A percentile compares a stretch with the other conserved stretches of the same genome.
phyloP scores from a whole-genome alignment of 768 basidiomycete species.

The Amanita polypyramis region DNA sequence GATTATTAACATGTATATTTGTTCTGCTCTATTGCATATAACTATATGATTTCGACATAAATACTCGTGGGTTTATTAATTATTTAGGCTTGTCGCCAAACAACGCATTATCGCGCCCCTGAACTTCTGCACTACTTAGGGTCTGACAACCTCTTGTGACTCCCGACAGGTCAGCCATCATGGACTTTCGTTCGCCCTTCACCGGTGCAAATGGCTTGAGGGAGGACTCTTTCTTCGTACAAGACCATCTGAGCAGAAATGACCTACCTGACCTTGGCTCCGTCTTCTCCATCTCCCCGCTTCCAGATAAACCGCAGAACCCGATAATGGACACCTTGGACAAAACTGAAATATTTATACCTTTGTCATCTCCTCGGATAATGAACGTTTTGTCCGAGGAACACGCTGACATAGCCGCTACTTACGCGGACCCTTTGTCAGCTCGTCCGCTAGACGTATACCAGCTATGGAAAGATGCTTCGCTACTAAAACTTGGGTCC shows the following conservation, averaged over 20 bases:
- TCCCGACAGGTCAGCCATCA: not conserved
- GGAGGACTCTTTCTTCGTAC: not conserved
- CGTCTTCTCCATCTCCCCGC: constrained; percentile 50
- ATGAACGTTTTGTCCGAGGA: constrained; percentile 17
- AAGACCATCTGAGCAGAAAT: constrained; percentile 6
- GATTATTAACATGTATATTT: too few species aligned
- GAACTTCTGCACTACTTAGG: not conserved
- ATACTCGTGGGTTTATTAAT: too few species aligned
- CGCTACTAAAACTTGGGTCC: not conserved
- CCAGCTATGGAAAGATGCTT: constrained; percentile 13
- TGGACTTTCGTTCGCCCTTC: constrained; percentile 4
- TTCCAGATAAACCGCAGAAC: constrained; percentile 68
- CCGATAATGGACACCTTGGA: constrained; percentile 58
- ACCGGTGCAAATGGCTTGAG: not conserved
- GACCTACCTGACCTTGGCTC: constrained; percentile 31
- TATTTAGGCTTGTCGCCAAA: not conserved
- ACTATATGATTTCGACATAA: too few species aligned
- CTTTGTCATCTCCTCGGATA: constrained; percentile 10
- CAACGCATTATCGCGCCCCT: not conserved
- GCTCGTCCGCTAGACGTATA: not conserved
- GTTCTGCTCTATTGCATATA: too few species aligned
- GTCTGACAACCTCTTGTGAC: too few species aligned
- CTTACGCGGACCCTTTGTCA: not conserved
- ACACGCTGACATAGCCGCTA: constrained; percentile 16
- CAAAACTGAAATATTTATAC: constrained; percentile 14